phyloP scores from a whole-genome alignment of 2,329 filamentous ascomycete genomes.

The Didymosphaeria variabile region DNA sequence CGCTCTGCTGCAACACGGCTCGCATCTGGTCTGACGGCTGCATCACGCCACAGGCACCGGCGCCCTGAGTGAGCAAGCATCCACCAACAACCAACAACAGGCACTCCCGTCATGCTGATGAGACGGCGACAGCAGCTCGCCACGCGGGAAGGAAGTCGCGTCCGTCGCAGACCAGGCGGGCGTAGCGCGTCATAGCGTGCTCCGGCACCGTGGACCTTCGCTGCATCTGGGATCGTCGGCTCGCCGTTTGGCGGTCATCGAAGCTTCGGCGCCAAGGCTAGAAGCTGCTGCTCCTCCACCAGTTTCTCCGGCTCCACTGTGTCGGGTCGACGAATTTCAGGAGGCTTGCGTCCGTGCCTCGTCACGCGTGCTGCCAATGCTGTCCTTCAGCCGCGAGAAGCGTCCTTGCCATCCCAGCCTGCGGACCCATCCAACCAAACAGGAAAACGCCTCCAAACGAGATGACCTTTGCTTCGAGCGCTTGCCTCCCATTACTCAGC shows the following conservation, averaged over 20 bases:
- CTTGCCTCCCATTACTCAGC: conserved; percentile 8
- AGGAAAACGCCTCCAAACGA: conserved; percentile 12
- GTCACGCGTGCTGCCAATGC: conserved; percentile 16
- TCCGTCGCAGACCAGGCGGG: neutral
- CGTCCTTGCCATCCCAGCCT: conserved; percentile 10
- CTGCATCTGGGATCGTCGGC: conserved; percentile 38
- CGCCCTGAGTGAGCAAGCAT: neutral
- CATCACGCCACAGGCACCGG: neutral
- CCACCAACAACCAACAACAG: too few relatives aligned
- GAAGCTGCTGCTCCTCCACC: conserved; percentile 27
- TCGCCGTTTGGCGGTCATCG: conserved; percentile 32
- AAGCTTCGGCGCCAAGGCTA: conserved; percentile 26
- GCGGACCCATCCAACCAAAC: conserved; percentile 3
- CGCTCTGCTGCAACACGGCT: neutral
- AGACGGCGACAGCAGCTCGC: neutral
- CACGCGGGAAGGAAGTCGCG: neutral
- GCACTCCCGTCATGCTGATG: neutral
- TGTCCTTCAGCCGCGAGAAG: conserved; percentile 14
- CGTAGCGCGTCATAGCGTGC: conserved; percentile 21
- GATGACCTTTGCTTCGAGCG: neutral
- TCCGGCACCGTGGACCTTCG: conserved; percentile 41
- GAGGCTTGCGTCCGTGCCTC: conserved; percentile 14
- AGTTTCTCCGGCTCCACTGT: conserved; percentile 40
- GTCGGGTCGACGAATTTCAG: conserved; percentile 36
- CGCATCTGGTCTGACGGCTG: conserved; percentile 11